A percentile compares a stretch with the other conserved stretches of the same genome.
Conservation (phyloP, 2,329 filamentous ascomycete species). For the Parafenestella ontariensis region DNA sequence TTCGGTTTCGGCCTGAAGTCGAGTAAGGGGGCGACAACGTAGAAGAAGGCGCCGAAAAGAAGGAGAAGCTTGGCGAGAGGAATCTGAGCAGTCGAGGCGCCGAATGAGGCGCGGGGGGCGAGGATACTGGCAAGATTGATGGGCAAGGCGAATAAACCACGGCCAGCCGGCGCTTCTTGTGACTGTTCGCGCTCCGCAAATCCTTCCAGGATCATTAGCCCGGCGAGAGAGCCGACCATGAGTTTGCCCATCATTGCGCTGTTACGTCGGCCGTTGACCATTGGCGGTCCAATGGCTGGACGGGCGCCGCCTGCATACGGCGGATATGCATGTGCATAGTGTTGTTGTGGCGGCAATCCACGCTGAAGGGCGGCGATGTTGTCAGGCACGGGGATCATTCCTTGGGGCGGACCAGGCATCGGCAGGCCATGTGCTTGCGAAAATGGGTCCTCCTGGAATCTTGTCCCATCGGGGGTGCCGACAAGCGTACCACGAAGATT, state of each 20-base stretch:
- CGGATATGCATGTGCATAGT: constrained; percentile 48
- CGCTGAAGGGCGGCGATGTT: constrained; percentile 51
- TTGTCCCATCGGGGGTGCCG: constrained; percentile 44
- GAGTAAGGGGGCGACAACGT: constrained; percentile 64
- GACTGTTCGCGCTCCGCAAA: constrained; percentile 69
- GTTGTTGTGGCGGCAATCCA: constrained; percentile 44
- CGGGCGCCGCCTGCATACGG: constrained; percentile 36
- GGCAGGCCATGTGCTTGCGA: constrained; percentile 30
- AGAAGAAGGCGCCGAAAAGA: constrained; percentile 62
- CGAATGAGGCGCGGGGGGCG: constrained; percentile 42
- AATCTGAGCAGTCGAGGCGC: constrained; percentile 41
- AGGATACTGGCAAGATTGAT: constrained; percentile 40
- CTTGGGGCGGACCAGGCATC: constrained; percentile 45
- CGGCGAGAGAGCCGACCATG: constrained; percentile 91
- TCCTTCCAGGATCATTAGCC: constrained; percentile 89
- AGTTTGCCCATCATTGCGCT: constrained; percentile 72
- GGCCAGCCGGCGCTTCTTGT: constrained; percentile 51
- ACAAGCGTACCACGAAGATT: constrained; percentile 38
- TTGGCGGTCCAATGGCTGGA: constrained; percentile 35
- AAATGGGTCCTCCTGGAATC: constrained; percentile 50
- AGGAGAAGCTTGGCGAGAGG: constrained; percentile 60
- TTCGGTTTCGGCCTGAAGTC: constrained; percentile 64
- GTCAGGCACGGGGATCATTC: constrained; percentile 53
- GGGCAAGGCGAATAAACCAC: constrained; percentile 54
- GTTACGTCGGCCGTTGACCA: constrained; percentile 52